These are phyloP conservation scores for Alternaria dauci DNA, from an alignment of 2,329 filamentous ascomycete species.

Conservation along the genomic window DNA sequence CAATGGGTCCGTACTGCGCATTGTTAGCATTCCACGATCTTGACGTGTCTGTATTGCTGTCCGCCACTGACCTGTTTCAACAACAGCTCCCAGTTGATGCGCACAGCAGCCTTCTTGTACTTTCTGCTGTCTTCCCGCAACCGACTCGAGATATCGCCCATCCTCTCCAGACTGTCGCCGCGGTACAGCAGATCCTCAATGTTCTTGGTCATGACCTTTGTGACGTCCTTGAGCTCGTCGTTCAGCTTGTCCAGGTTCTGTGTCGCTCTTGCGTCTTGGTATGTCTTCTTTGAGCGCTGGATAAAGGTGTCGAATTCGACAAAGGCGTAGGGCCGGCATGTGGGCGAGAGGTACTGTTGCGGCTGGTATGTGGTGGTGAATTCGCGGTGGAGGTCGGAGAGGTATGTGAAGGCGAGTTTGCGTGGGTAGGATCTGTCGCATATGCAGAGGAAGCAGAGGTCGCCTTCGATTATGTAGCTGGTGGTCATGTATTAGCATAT, in stretches of 20 bases:
- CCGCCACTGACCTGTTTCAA: constrained; percentile 74
- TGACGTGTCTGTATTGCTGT: neutral
- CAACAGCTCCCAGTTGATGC: constrained; percentile 97
- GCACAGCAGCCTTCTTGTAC: constrained; percentile 88
- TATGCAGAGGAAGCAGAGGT: constrained; percentile 91
- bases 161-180: constrained; percentile 91
- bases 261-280: constrained; percentile 88
- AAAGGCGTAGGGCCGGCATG: constrained; percentile 90
- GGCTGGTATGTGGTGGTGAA: constrained; percentile 86
- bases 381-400: constrained; percentile 88
- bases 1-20: constrained; percentile 83
- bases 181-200: constrained; percentile 97
- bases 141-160: constrained; percentile 92
- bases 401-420: constrained; percentile 98
- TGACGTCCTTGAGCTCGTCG: constrained; percentile 96
- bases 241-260: constrained; percentile 96
- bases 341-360: constrained; percentile 75
- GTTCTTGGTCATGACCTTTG: constrained; percentile 99
- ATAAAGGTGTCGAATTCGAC: constrained; percentile 99
- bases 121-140: constrained; percentile 93
- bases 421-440: constrained; percentile 93
- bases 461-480: constrained; percentile 84
- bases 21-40: constrained; percentile 22
- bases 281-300: constrained; percentile 88
- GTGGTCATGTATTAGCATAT: constrained; percentile 18